A percentile compares a stretch with the other conserved stretches of the same genome.
These are phyloP conservation scores for Xylaria sp. DNA, from an alignment of 2,329 filamentous ascomycete genomes.

Conservation along the genomic window DNA sequence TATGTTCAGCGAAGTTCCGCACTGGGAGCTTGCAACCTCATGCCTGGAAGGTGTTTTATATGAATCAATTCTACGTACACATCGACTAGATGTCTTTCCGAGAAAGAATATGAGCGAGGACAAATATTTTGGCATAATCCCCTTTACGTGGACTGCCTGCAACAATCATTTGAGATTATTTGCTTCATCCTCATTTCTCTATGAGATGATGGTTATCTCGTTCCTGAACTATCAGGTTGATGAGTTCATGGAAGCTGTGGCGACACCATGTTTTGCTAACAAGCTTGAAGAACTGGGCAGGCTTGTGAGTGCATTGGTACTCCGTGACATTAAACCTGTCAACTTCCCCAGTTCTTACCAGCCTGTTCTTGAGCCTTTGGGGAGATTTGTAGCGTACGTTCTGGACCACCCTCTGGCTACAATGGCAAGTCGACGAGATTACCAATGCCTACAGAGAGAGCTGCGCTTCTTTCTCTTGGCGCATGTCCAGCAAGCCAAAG, in stretches of 20 bases:
- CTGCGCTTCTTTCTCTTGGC: too few species aligned
- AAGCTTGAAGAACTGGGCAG: too few species aligned
- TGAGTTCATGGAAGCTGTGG: conserved; percentile 3
- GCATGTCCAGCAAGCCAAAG: too few species aligned
- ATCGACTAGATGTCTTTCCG: neutral
- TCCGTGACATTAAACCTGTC: too few species aligned
- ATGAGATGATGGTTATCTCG: conserved; percentile 10
- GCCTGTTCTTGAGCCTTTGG: too few species aligned
- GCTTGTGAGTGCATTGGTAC: too few species aligned
- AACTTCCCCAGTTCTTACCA: too few species aligned
- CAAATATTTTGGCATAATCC: conserved; percentile 16
- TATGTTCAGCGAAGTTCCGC: neutral
- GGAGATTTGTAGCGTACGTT: too few species aligned
- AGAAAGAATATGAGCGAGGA: neutral
- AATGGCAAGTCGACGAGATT: too few species aligned
- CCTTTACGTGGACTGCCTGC: neutral
- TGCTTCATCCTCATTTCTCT: neutral
- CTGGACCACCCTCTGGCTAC: too few species aligned
- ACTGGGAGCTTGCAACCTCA: neutral
- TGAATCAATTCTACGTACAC: neutral
- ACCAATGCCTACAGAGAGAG: too few species aligned
- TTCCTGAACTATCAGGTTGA: conserved; percentile 6
- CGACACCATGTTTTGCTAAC: too few species aligned
- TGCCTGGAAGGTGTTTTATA: neutral
- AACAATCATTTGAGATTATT: neutral